Evolutionary conservation across 768 basidiomycete species (phyloP).

Genomic region (Hygrophorus russula): DNA sequence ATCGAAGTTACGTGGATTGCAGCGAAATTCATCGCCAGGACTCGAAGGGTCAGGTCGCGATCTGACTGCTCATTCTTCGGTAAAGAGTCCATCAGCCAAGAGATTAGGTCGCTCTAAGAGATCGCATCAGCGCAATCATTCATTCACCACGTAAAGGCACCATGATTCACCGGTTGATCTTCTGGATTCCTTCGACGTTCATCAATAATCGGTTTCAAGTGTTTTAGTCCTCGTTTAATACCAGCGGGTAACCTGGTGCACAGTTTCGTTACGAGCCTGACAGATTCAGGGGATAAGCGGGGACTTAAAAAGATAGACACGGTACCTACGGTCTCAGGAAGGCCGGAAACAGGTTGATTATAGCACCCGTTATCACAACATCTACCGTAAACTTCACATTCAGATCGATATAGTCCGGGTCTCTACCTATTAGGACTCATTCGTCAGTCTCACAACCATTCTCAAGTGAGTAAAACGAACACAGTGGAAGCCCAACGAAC

Average conservation of each 20-base stretch:
- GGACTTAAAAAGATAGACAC: slow-evolving; percentile 3
- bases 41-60: slow-evolving; percentile 7
- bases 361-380: slow-evolving; percentile 14
- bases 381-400: slow-evolving; percentile 20
- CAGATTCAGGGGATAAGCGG: slow-evolving; percentile 7
- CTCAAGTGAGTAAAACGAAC: too few relatives aligned
- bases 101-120: slow-evolving; percentile 22
- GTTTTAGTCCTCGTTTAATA: slow-evolving; percentile 10
- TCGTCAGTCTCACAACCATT: too few relatives aligned
- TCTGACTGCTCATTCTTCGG: slow-evolving; percentile 7
- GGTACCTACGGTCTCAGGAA: slow-evolving; percentile 23
- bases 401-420: slow-evolving; percentile 18
- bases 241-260: background rate
- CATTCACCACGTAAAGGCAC: background rate
- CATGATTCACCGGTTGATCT: too few relatives aligned
- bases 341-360: slow-evolving; percentile 21
- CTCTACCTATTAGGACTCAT: slow-evolving; percentile 12
- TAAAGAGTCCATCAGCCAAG: slow-evolving; percentile 22
- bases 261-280: slow-evolving; percentile 7
- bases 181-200: too few relatives aligned
- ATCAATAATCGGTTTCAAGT: slow-evolving; percentile 14
- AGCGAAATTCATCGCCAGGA: slow-evolving; percentile 22
- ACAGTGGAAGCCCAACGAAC: slow-evolving; percentile 23
- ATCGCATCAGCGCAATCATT: slow-evolving; percentile 1
- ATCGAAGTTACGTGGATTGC: slow-evolving; percentile 20